These are phyloP conservation scores for Lasiodiplodia sp. DNA, from an alignment of 2,329 filamentous ascomycete species.

Conservation along the genomic window DNA sequence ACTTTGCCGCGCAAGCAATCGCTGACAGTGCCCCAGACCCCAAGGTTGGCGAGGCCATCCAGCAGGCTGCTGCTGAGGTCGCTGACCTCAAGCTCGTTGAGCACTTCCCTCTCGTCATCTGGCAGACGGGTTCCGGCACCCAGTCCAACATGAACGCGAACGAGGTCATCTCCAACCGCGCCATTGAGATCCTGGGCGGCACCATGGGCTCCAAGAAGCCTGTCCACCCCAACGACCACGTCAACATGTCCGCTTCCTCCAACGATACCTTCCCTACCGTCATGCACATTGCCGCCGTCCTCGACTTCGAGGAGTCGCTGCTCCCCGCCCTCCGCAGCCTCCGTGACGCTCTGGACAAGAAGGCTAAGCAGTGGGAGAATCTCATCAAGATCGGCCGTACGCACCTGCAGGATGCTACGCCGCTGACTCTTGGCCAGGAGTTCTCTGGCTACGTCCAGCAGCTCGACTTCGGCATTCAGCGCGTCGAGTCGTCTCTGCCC, in stretches of 20 bases:
- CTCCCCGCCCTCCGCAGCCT: conserved; percentile 84
- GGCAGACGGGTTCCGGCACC: conserved; percentile 98
- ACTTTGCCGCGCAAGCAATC: conserved; percentile 1
- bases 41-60: conserved; percentile 89
- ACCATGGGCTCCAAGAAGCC: conserved; percentile 96
- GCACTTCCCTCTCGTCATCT: conserved; percentile 98
- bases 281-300: conserved; percentile 98
- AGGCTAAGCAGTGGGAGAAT: conserved; percentile 87
- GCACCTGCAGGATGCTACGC: conserved; percentile 96
- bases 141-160: conserved; percentile 99
- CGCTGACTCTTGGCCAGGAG: conserved; percentile 93
- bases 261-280: conserved; percentile 99
- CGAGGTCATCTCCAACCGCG: conserved; percentile 99
- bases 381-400: conserved; percentile 99
- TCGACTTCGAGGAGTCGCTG: conserved; percentile 87
- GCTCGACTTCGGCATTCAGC: conserved; percentile 87
- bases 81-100: conserved; percentile 92
- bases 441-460: conserved; percentile 98
- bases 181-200: conserved; percentile 96
- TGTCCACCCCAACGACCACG: conserved; percentile 98
- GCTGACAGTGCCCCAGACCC: conserved; percentile 65
- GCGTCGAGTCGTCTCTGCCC: conserved; percentile 82
- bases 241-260: conserved; percentile 98
- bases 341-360: conserved; percentile 82
- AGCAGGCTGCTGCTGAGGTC: conserved; percentile 91